These are phyloP conservation scores for Malus asiatica DNA, from an alignment of 306 rosid species.

Conservation along the genomic window DNA sequence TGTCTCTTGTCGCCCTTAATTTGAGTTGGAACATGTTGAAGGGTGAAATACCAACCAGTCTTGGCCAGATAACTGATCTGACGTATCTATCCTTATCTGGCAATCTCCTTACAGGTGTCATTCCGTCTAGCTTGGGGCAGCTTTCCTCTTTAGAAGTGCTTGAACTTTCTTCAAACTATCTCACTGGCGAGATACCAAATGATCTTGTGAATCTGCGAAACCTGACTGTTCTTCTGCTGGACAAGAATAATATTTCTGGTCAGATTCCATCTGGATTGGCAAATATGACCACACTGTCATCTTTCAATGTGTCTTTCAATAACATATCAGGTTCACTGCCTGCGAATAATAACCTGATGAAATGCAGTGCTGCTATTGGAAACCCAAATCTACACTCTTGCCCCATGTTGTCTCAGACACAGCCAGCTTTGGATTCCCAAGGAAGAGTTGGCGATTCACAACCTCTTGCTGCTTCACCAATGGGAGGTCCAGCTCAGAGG, in stretches of 20 bases:
- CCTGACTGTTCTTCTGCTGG: conserved; percentile 60
- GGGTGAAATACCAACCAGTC: conserved; percentile 50
- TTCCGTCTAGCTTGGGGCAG: conserved; percentile 64
- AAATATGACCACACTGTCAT: conserved; percentile 51
- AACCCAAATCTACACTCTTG: conserved; percentile 61
- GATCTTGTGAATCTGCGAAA: conserved; percentile 51
- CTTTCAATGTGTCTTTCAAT: conserved; percentile 83
- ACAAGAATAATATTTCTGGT: conserved; percentile 71
- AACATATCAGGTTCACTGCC: conserved; percentile 85
- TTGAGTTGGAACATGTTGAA: conserved; percentile 60
- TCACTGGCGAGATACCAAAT: conserved; percentile 73
- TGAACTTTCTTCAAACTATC: conserved; percentile 69
- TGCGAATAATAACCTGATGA: conserved; percentile 43
- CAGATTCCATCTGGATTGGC: conserved; percentile 79
- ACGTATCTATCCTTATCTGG: conserved; percentile 59
- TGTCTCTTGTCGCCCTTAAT: conserved; percentile 58
- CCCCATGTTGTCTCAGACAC: conserved; percentile 30
- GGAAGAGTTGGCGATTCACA: conserved; percentile 28
- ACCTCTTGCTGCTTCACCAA: conserved; percentile 35
- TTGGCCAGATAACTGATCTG: conserved; percentile 52
- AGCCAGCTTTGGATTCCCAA: conserved; percentile 43
- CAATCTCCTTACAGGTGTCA: conserved; percentile 53
- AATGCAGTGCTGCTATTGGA: conserved; percentile 74
- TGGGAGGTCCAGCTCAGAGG: conserved; percentile 15
- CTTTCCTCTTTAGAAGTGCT: conserved; percentile 51